Evolutionary conservation across 768 basidiomycete species (phyloP).

Genomic region (Steccherinum ochraceum): DNA sequence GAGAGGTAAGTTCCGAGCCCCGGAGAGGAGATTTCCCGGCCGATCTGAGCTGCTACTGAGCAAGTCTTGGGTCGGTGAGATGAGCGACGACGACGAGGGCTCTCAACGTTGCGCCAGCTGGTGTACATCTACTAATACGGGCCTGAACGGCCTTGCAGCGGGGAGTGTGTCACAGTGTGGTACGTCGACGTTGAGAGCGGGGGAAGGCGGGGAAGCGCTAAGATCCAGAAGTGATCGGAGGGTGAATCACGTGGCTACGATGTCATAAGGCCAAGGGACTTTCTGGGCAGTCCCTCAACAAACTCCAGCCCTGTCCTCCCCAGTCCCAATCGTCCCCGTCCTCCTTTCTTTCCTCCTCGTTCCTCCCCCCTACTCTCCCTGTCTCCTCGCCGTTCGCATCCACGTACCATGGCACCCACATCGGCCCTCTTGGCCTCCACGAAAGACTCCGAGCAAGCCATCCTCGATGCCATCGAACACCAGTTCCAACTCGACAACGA

Average conservation of each 20-base stretch:
- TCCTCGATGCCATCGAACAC: constrained; percentile 60
- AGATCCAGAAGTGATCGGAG: no score
- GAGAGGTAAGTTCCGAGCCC: no score
- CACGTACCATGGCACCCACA: constrained; percentile 28
- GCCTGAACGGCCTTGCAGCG: no score
- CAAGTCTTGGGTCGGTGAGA: no score
- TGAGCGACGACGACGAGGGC: no score
- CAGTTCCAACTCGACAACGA: constrained; percentile 66
- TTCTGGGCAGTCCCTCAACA: background rate
- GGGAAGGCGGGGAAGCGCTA: no score
- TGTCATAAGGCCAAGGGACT: constrained; percentile 15
- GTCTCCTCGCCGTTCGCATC: constrained; percentile 4
- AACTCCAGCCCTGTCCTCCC: constrained; percentile 9
- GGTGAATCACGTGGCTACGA: constrained; percentile 12
- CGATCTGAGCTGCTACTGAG: no score
- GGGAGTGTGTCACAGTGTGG: no score
- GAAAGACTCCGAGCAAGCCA: constrained; percentile 34
- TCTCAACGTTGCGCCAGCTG: no score
- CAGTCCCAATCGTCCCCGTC: constrained; percentile 3
- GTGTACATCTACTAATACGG: no score
- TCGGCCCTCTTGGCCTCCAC: constrained; percentile 30
- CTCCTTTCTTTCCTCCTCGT: background rate
- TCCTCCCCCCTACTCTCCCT: constrained; percentile 1
- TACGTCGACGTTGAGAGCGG: no score
- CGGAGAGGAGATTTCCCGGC: no score